Conservation (phyloP, 441 rosid species). For the Euphorbia corollata region DNA sequence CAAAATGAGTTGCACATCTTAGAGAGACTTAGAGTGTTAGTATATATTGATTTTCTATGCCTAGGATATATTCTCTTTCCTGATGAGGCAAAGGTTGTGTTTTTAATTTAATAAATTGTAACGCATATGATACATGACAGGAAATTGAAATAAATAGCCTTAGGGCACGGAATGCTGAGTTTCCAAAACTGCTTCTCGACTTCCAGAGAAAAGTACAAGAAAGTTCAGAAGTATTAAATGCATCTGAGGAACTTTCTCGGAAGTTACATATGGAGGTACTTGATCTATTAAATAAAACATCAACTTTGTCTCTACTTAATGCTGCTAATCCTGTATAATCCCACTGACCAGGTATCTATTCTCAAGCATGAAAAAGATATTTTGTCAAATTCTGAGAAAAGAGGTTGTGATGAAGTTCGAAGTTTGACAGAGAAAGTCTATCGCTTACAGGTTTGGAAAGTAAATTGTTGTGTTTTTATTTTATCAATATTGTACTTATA, state of each 20-base stretch:
- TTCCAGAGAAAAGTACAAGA: slow-evolving; percentile 80
- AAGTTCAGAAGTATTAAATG: slow-evolving; percentile 57
- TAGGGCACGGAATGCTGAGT: slow-evolving; percentile 82
- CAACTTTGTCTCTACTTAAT: slow-evolving; percentile 8
- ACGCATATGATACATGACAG: slow-evolving; percentile 34
- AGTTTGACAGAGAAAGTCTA: slow-evolving; percentile 76
- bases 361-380: slow-evolving; percentile 79
- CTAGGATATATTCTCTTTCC: neutral
- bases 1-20: neutral
- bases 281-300: slow-evolving; percentile 2
- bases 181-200: slow-evolving; percentile 70
- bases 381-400: slow-evolving; percentile 72
- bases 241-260: slow-evolving; percentile 74
- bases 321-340: slow-evolving; percentile 18
- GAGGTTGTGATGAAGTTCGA: slow-evolving; percentile 87
- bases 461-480: slow-evolving; percentile 9
- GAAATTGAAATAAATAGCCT: slow-evolving; percentile 58
- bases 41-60: neutral
- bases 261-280: slow-evolving; percentile 83
- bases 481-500: slow-evolving; percentile 15
- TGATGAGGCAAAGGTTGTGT: neutral
- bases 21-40: neutral
- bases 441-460: slow-evolving; percentile 64
- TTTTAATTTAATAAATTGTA: slow-evolving; percentile 9
- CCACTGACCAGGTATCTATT: slow-evolving; percentile 49